phyloP scores from a whole-genome alignment of 2,329 filamentous ascomycete genomes.

The Trichoderma sp. region DNA sequence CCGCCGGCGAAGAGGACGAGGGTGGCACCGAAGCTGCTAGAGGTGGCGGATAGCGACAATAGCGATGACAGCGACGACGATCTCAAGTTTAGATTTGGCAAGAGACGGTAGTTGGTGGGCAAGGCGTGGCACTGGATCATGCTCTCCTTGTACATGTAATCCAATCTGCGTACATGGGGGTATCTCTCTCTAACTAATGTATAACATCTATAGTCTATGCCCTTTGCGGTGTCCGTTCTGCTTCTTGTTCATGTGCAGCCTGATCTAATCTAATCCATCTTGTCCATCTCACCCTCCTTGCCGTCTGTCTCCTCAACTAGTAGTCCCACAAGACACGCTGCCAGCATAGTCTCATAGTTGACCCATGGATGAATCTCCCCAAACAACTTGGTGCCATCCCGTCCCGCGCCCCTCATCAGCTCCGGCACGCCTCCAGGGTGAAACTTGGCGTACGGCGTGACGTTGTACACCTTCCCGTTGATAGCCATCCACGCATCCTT shows the following conservation, averaged over 20 bases:
- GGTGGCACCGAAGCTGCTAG: slow-evolving; percentile 38
- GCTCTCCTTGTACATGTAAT: background rate
- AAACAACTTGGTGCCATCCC: slow-evolving; percentile 64
- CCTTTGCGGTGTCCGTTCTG: background rate
- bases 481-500: slow-evolving; percentile 89
- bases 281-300: slow-evolving; percentile 52
- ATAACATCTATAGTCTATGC: background rate
- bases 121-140: background rate
- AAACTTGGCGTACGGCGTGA: slow-evolving; percentile 84
- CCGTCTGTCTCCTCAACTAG: slow-evolving; percentile 57
- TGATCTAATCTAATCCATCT: slow-evolving; percentile 55
- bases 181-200: slow-evolving; percentile 22
- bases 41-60: slow-evolving; percentile 45
- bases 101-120: slow-evolving; percentile 41
- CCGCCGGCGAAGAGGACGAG: slow-evolving; percentile 37
- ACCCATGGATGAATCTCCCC: slow-evolving; percentile 71
- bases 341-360: slow-evolving; percentile 70
- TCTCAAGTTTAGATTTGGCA: slow-evolving; percentile 58
- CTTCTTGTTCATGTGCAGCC: background rate
- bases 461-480: slow-evolving; percentile 90
- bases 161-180: slow-evolving; percentile 13
- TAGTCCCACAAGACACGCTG: slow-evolving; percentile 63
- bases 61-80: slow-evolving; percentile 59
- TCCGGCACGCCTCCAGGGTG: slow-evolving; percentile 86
- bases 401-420: slow-evolving; percentile 62